Base-by-base conservation (phyloP, 257 asterid species). In the Nicotiana tabacum region DNA sequence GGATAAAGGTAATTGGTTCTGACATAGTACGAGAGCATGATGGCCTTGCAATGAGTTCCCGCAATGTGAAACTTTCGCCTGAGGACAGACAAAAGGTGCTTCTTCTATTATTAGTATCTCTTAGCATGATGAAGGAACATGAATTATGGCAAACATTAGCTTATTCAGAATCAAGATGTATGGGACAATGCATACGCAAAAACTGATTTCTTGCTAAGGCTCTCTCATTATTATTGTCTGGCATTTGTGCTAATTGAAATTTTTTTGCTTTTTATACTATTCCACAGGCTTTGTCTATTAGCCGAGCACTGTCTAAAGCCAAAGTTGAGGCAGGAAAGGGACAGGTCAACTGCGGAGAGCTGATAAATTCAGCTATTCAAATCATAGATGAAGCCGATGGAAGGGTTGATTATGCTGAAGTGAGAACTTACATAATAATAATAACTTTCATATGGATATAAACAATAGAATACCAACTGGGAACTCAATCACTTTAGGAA, bases 11-110 rank as follows among this genome's bases (percentile, higher is more conserved):
- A 83, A 85, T 96, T 67, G 99, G 98, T 27, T 88, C 93, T 12
- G 98, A 92, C 66, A 88, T 94, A 32, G 82, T 91, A 46, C 91
- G 99, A 24, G 98, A 92, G 32, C 83, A 87, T 3, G 99, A 96
- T 85, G 99, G 98, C 82, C 90, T 96, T 66, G 98, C 99, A n/a
- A 92, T 87, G 95, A 96, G 99, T 85, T 96, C 98, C 33, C 92
- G 98, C n/a, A 94, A 96, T 66, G 98, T 92, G 88, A 91, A 58
- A 72, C 94, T 96, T 35, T 91, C 98, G 53, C 89, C 92, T 4
- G 87, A 85, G 46, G 93, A 94, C 62, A 91, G 98, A 86, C 83
- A 87, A 84, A 91, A 91, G 98, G 98, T 94, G 69, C 57, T 81
- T 35, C 62, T 74, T 74, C 62, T 35, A 5, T 5, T 35, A 5